Percentiles rank a stretch among this genome's conserved stretches.
Conservation (phyloP, 495 filamentous ascomycete genomes). For the Lentithecium fluviatile region DNA sequence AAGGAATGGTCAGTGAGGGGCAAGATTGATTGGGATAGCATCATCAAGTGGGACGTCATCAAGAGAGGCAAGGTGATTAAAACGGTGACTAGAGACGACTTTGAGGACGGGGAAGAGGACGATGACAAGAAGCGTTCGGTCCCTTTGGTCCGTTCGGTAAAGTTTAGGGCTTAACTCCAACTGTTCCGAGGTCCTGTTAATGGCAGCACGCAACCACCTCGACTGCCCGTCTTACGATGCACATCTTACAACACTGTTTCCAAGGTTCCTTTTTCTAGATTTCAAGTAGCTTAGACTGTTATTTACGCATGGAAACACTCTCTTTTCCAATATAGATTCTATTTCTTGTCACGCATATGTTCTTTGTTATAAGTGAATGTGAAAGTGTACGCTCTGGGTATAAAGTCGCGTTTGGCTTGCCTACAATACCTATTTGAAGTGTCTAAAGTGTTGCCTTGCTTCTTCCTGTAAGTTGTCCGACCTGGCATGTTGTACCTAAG, state of each 20-base stretch:
- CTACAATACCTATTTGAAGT: conserved; percentile 12
- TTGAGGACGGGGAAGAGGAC: conserved; percentile 7
- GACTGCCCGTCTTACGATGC: conserved; percentile 7
- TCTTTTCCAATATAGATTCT: conserved; percentile 11
- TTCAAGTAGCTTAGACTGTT: conserved; percentile 11
- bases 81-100: conserved; percentile 3
- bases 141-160: conserved; percentile 3
- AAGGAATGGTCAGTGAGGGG: conserved; percentile 9
- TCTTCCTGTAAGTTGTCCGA: conserved; percentile 11
- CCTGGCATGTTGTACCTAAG: conserved; percentile 11
- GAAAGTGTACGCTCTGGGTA: conserved; percentile 13
- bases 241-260: conserved; percentile 6
- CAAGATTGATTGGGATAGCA: conserved; percentile 9
- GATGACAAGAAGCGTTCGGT: conserved; percentile 5
- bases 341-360: conserved; percentile 6
- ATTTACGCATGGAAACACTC: conserved; percentile 9
- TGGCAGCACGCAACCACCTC: conserved; percentile 8
- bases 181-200: conserved; percentile 10
- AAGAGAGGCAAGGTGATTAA: conserved; percentile 4
- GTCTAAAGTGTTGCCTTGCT: conserved; percentile 10
- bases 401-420: conserved; percentile 13
- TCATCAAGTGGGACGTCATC: conserved; percentile 10
- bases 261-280: conserved; percentile 11
- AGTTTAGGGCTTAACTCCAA: conserved; percentile 12
- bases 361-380: conserved; percentile 10